phyloP scores from a whole-genome alignment of 1,139 yeast genomes.

The Yamadazyma atlantica region DNA sequence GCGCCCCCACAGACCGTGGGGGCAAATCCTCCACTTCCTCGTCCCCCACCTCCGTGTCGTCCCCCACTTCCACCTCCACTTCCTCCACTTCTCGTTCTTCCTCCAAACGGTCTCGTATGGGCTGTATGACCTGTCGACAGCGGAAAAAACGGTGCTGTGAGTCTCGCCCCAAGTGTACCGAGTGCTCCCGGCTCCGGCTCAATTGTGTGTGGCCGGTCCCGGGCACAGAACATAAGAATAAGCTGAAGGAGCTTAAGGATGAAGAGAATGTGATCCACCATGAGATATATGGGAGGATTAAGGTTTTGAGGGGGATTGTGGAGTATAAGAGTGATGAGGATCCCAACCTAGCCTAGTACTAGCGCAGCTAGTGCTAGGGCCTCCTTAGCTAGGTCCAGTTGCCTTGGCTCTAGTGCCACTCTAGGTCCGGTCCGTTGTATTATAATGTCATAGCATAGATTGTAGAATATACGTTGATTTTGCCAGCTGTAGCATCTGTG shows the following conservation, averaged over 20 bases:
- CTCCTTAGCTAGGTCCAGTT: too few relatives aligned
- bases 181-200: conserved; percentile 41
- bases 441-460: too few relatives aligned
- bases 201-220: conserved; percentile 53
- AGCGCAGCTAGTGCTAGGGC: too few relatives aligned
- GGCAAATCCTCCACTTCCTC: too few relatives aligned
- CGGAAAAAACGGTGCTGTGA: conserved; percentile 49
- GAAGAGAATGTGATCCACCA: conserved; percentile 50
- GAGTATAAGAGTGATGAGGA: conserved; percentile 32
- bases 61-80: background rate
- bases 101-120: conserved; percentile 43
- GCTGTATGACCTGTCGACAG: conserved; percentile 48
- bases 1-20: too few relatives aligned
- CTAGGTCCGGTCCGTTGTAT: too few relatives aligned
- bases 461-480: too few relatives aligned
- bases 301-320: conserved; percentile 61
- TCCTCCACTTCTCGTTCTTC: conserved; percentile 9
- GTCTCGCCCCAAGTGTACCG: conserved; percentile 41
- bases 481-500: too few relatives aligned
- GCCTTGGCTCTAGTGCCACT: too few relatives aligned
- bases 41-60: too few relatives aligned
- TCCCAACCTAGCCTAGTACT: too few relatives aligned
- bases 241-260: conserved; percentile 48
- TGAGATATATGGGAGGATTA: conserved; percentile 57
- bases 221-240: conserved; percentile 49